A percentile compares a stretch with the other conserved stretches of the same genome.
phyloP scores from a whole-genome alignment of 2,329 filamentous ascomycete species.

The Aureobasidium subglaciale region DNA sequence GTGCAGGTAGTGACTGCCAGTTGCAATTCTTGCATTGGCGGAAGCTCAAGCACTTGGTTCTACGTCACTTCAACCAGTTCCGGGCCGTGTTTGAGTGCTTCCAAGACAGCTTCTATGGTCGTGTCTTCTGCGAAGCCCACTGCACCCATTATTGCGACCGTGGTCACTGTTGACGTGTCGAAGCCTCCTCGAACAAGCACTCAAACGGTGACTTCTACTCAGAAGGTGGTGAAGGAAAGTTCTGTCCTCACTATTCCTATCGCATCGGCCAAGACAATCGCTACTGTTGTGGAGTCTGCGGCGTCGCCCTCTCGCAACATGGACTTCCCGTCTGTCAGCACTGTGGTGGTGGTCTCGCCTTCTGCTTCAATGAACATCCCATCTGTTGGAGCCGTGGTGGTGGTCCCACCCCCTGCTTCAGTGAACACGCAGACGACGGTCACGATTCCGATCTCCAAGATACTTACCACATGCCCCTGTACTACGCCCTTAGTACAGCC shows the following conservation, averaged over 20 bases:
- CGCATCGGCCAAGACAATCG: not conserved
- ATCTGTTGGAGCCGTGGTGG: no score
- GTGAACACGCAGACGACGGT: not conserved
- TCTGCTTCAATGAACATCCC: not conserved
- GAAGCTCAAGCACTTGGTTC: not conserved
- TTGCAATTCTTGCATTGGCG: not conserved
- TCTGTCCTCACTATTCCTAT: not conserved
- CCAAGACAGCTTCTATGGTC: not conserved
- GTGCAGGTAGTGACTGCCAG: not conserved
- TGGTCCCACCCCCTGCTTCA: not conserved
- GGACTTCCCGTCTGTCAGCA: conserved; percentile 3
- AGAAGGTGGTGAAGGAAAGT: not conserved
- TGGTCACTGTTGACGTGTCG: not conserved
- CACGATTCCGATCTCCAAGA: not conserved
- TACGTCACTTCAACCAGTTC: not conserved
- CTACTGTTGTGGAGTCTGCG: not conserved
- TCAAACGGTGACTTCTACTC: not conserved
- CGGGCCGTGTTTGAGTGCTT: not conserved
- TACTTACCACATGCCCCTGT: not conserved
- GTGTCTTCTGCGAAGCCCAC: not conserved
- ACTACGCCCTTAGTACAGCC: not conserved
- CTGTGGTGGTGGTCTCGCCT: not conserved
- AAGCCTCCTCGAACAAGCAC: not conserved
- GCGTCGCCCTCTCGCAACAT: not conserved
- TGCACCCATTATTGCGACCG: not conserved